Base-by-base conservation (phyloP, 2,329 filamentous ascomycete genomes). In the Nothopassalora personata region DNA sequence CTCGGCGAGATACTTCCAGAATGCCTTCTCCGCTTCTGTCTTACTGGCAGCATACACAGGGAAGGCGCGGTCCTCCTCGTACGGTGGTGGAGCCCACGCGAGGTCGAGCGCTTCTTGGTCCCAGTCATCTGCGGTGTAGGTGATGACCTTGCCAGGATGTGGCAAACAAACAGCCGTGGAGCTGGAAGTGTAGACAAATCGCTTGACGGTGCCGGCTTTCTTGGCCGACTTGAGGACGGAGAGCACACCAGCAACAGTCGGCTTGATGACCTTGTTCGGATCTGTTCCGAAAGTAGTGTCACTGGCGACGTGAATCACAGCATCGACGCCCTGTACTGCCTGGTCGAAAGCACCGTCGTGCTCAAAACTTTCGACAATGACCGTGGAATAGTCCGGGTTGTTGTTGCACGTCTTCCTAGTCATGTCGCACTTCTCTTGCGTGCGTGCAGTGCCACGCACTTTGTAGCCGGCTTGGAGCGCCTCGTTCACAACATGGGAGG, bases 1-100 rank as follows among this genome's bases (percentile, higher is more conserved):
- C 47, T 79, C 73, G 46, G 74, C 64, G 23, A 79, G 66, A 65
- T 76, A 82, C 45, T 75, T 74, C 77, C 79, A 81, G 11, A 78
- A 67, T 6, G 74, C 74, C 30, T 75, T 74, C 66, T 83, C 80
- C 0, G 71, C 74, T 59, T 77, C 73, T 0, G 72, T 75, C 62
- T 83, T 83, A 52, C 74, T 74, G 1, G 79, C 79, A 0, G 72
- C 69, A 58, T 82, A 82, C 1, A 78, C 68, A 10, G 66, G 64
- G 52, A 66, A 67, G 59, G 68, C 69, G 6, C 62, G 64, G 11
- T 64, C 62, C 11, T 57, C 19, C 1, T 52, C 58, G 23, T 70
- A 72, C 34, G 66, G 69, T 23, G 67, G 67, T 56, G 66, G 67
- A 27, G 67, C 70, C 67, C 68, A 76, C 15, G 72, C 75, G 3